phyloP scores from a whole-genome alignment of 768 basidiomycete species.

The Lactarius sp. region DNA sequence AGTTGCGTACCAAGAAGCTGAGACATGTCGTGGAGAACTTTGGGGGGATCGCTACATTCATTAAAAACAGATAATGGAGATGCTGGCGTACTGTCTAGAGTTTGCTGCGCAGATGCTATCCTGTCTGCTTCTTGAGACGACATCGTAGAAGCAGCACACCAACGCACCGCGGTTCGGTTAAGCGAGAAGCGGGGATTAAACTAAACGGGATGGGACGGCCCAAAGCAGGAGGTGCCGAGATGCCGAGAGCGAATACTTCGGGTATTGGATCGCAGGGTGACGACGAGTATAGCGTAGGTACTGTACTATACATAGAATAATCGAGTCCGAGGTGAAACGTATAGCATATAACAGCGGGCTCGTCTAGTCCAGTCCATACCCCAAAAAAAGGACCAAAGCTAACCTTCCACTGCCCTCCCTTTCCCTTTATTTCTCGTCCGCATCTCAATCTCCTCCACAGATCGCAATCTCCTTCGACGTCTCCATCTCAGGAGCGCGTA shows the following conservation, averaged over 20 bases:
- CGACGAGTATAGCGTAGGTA: background rate
- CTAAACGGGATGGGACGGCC: background rate
- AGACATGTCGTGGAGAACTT: slow-evolving; percentile 84
- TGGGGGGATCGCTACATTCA: background rate
- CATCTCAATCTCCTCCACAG: slow-evolving; percentile 17
- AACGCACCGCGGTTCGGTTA: no score
- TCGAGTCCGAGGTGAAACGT: background rate
- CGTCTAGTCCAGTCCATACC: background rate
- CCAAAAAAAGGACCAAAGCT: background rate
- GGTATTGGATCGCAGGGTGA: background rate
- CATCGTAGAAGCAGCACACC: background rate
- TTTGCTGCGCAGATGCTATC: slow-evolving; percentile 32
- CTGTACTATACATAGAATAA: background rate
- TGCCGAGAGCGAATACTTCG: background rate
- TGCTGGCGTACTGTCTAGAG: slow-evolving; percentile 35
- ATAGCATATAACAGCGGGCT: background rate
- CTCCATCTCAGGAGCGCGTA: slow-evolving; percentile 16
- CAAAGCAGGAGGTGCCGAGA: background rate
- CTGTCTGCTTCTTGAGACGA: slow-evolving; percentile 22
- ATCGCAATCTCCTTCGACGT: background rate
- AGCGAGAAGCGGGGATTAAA: background rate
- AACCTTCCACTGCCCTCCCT: background rate
- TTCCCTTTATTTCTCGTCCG: background rate
- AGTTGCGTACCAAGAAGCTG: slow-evolving; percentile 83
- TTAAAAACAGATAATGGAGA: background rate